These are phyloP conservation scores for Limnanthes douglasii DNA, from an alignment of 345 rosid species.

Conservation along the genomic window DNA sequence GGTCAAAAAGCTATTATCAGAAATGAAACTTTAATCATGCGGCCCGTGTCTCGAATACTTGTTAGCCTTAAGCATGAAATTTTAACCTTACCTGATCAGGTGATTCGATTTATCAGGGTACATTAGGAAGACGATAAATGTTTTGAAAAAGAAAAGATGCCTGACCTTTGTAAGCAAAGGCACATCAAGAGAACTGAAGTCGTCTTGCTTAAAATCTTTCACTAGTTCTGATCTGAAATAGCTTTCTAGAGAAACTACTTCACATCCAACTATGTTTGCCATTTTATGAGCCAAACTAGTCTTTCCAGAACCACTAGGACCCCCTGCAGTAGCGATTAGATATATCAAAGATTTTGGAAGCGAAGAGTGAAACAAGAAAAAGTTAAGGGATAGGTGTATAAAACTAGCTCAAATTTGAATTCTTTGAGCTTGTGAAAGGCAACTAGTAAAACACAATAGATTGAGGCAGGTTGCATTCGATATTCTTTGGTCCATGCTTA, in stretches of 20 bases:
- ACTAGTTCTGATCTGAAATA: slow-evolving; percentile 79
- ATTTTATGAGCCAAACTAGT: slow-evolving; percentile 98
- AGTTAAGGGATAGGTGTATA: not conserved
- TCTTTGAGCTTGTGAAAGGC: not conserved
- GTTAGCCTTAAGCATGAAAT: too few species aligned
- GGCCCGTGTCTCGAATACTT: too few species aligned
- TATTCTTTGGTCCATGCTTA: too few species aligned
- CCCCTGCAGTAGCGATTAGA: slow-evolving; percentile 63
- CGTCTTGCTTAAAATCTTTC: slow-evolving; percentile 87
- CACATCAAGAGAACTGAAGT: slow-evolving; percentile 78
- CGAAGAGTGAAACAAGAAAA: not conserved
- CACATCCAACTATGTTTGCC: slow-evolving; percentile 99
- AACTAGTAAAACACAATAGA: too few species aligned
- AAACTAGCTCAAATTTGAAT: not conserved
- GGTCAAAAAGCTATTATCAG: too few species aligned
- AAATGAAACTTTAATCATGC: too few species aligned
- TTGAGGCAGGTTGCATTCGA: too few species aligned
- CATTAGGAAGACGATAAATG: not conserved
- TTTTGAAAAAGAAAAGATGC: not conserved
- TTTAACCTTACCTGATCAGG: not conserved
- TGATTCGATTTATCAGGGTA: not conserved
- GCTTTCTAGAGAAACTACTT: slow-evolving; percentile 97
- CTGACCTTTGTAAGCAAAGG: slow-evolving; percentile 84
- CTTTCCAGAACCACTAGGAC: slow-evolving; percentile 99
- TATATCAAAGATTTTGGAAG: too few species aligned